These are phyloP conservation scores for Aspergillus luchuensis DNA, from an alignment of 2,329 filamentous ascomycete species.

Conservation along the genomic window DNA sequence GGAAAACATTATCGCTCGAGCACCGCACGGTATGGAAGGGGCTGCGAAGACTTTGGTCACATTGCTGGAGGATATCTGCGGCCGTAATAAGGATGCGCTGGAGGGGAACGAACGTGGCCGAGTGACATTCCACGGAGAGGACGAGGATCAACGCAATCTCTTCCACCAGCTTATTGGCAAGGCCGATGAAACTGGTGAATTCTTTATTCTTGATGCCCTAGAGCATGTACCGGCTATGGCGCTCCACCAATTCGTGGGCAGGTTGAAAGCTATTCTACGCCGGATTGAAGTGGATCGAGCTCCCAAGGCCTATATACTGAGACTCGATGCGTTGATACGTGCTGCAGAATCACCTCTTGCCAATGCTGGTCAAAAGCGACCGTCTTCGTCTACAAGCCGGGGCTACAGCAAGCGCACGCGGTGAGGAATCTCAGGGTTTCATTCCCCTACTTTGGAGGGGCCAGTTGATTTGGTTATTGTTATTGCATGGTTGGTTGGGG, in stretches of 20 bases:
- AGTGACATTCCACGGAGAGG: constrained; percentile 36
- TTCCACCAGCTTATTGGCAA: constrained; percentile 45
- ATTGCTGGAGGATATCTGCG: constrained; percentile 41
- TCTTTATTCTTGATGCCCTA: constrained; percentile 45
- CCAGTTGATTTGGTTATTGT: background rate
- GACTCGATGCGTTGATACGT: constrained; percentile 35
- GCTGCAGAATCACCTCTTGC: constrained; percentile 27
- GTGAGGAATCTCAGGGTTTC: constrained; percentile 18
- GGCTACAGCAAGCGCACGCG: constrained; percentile 37
- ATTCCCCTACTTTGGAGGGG: background rate
- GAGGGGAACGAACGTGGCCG: constrained; percentile 40
- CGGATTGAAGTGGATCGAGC: constrained; percentile 50
- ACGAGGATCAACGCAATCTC: constrained; percentile 46
- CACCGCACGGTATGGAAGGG: constrained; percentile 40
- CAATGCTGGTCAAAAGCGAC: constrained; percentile 36
- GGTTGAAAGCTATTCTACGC: constrained; percentile 34
- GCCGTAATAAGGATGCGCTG: constrained; percentile 44
- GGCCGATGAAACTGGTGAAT: constrained; percentile 31
- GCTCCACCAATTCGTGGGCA: constrained; percentile 33
- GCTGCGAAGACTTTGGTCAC: constrained; percentile 42
- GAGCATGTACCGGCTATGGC: constrained; percentile 35
- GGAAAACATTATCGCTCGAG: constrained; percentile 35
- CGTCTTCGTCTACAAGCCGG: constrained; percentile 29
- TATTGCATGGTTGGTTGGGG: background rate
- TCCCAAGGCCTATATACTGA: constrained; percentile 38